phyloP scores from a whole-genome alignment of 2,329 filamentous ascomycete genomes.

The Penicillium sp. region DNA sequence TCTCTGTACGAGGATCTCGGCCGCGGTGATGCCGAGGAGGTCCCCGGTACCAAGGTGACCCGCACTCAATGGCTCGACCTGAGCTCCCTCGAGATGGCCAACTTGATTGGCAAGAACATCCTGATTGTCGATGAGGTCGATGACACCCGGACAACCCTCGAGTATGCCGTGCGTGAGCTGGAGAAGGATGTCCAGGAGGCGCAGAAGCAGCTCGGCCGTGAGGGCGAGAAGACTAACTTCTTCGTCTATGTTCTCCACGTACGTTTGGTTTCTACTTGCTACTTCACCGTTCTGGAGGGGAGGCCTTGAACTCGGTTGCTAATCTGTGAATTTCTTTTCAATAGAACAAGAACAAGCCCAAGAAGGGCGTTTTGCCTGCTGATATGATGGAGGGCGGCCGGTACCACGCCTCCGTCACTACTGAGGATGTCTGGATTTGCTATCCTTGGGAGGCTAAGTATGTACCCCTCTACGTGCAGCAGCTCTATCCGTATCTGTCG shows the following conservation, averaged over 20 bases:
- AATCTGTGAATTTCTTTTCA: not conserved
- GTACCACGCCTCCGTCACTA: constrained; percentile 85
- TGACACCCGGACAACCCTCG: constrained; percentile 89
- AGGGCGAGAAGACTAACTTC: constrained; percentile 78
- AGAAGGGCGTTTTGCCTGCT: constrained; percentile 82
- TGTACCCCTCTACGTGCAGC: constrained; percentile 29
- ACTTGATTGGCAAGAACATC: constrained; percentile 86
- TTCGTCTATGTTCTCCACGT: constrained; percentile 94
- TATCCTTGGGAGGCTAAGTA: constrained; percentile 95
- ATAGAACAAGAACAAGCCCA: constrained; percentile 94
- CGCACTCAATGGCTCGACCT: constrained; percentile 98
- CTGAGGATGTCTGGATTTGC: constrained; percentile 96
- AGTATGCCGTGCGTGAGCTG: constrained; percentile 90
- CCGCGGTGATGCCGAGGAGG: constrained; percentile 66
- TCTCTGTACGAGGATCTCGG: constrained; percentile 90
- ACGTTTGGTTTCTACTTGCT: constrained; percentile 49
- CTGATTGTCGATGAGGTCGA: constrained; percentile 95
- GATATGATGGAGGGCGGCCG: constrained; percentile 72
- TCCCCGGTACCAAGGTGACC: constrained; percentile 88
- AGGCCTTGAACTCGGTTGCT: not conserved
- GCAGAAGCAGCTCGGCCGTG: constrained; percentile 68
- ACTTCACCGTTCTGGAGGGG: not conserved
- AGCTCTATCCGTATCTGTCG: not conserved
- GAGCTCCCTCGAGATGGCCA: constrained; percentile 79
- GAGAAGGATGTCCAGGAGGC: constrained; percentile 91